phyloP scores from a whole-genome alignment of 148 eudicot species.

The Arbutus unedo region DNA sequence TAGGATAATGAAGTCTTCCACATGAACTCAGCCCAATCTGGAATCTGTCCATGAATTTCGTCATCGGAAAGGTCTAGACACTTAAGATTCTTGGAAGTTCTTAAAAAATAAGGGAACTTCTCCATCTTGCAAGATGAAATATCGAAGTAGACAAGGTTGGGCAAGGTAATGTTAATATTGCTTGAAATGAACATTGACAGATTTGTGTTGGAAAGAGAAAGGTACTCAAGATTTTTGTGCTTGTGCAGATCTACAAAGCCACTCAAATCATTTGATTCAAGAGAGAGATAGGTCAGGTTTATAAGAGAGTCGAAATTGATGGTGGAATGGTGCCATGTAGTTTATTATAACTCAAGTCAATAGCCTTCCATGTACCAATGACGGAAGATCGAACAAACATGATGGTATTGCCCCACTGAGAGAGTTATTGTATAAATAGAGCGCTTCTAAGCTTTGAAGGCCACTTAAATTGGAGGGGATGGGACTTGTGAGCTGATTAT shows the following conservation, averaged over 20 bases:
- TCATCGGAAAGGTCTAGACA: no score
- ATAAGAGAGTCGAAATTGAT: constrained; percentile 7
- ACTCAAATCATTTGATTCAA: constrained; percentile 24
- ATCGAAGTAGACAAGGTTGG: no score
- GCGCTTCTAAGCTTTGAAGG: no score
- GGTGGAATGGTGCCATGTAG: constrained; percentile 4
- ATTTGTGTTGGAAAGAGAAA: constrained; percentile 19
- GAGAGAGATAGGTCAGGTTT: neutral
- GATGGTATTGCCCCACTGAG: neutral
- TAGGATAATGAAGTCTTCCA: no score
- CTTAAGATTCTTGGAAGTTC: no score
- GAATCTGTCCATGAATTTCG: no score
- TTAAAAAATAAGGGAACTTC: no score
- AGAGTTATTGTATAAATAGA: no score
- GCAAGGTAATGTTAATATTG: neutral
- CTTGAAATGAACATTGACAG: neutral
- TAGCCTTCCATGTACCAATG: neutral
- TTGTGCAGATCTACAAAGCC: constrained; percentile 16
- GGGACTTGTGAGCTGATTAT: no score
- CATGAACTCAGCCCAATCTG: no score
- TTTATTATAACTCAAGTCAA: neutral
- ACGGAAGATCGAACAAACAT: neutral
- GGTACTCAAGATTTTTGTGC: neutral
- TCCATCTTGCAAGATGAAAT: no score
- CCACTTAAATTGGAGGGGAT: no score